Evolutionary conservation across 202 grass and related monocot genomes (phyloP).

Genomic region (Setaria viridis): DNA sequence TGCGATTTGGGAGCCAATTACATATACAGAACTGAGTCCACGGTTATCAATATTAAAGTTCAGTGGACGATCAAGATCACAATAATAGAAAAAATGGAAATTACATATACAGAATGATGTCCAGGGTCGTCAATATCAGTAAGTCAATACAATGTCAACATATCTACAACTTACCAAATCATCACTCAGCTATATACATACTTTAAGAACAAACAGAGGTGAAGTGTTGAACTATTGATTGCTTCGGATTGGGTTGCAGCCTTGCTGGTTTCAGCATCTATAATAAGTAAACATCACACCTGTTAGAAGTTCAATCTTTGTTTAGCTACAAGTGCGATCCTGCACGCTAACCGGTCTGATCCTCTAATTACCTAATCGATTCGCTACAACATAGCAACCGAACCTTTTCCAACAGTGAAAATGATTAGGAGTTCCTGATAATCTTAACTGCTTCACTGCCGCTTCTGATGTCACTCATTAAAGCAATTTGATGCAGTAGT

Average conservation of each 20-base stretch:
- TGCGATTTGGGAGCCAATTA: not conserved
- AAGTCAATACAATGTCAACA: not conserved
- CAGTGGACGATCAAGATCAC: not conserved
- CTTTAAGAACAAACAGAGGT: slow-evolving; percentile 5
- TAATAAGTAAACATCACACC: slow-evolving; percentile 20
- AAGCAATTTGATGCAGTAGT: slow-evolving; percentile 63
- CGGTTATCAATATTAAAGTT: not conserved
- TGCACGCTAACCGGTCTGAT: slow-evolving; percentile 5
- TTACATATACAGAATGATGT: not conserved
- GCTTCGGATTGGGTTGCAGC: slow-evolving; percentile 1
- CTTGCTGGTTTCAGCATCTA: not conserved
- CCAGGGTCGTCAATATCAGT: not conserved
- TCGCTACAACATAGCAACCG: slow-evolving; percentile 29
- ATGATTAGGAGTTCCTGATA: slow-evolving; percentile 39
- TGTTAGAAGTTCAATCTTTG: not conserved
- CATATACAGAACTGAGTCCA: not conserved
- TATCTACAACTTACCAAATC: not conserved
- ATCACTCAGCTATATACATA: slow-evolving; percentile 44
- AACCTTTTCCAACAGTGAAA: slow-evolving; percentile 6
- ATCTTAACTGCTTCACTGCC: slow-evolving; percentile 48
- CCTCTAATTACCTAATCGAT: slow-evolving; percentile 18
- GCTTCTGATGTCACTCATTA: slow-evolving; percentile 54
- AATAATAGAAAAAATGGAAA: not conserved
- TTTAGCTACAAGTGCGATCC: slow-evolving; percentile 25
- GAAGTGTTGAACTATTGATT: not conserved